Base-by-base conservation (phyloP, 208 protist genomes). In the Wallacemonas sp. region DNA sequence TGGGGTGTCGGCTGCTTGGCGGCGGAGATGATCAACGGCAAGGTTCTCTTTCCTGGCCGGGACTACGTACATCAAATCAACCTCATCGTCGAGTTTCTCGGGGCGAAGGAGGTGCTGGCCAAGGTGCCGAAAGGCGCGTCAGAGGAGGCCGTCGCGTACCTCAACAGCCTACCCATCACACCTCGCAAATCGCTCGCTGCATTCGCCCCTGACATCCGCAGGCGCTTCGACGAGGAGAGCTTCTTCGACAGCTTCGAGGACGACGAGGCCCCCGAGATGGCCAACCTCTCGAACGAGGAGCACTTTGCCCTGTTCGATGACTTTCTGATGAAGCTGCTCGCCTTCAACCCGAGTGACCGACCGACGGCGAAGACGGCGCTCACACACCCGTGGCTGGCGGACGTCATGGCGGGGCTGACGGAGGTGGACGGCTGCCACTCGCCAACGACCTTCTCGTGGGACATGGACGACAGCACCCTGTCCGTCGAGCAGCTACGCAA, bases 1-100 rank as follows among this genome's bases (percentile, higher is more conserved):
- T 99, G 98, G 98, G 94, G 92, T 5, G 81, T 98, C 1, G 98
- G 97, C 9, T 99, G 98, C 75, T 93, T 99, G 17, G 79, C 98
- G 19, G 97, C 79, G 12, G 98, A 99, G 81, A 92, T 93, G 74
- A 63, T 99, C 43, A 92, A 80, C 17, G 72, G 83, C 39, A 81
- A 80, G 68, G 70, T 87, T n/a, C 81, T 96, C 38, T 96, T 96
- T 52, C 75, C 80, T 1, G 91, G 91, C 2, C 79, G 80, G 16
- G 85, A 96, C 72, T 96, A 96, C 71, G 85, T 94, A 30, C 61
- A 97, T 65, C 93, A 97, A 48, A 69, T 97, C 12, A 86, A 88
- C 39, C 73, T 93, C 29, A 94, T 96, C 47, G 75, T 87, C 2
- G 76, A 87, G 27, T 30, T 93, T 32, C 57, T 92, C 11, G 93